Base-by-base conservation (phyloP, 768 basidiomycete genomes). In the Coprinopsis marcescibilis region DNA sequence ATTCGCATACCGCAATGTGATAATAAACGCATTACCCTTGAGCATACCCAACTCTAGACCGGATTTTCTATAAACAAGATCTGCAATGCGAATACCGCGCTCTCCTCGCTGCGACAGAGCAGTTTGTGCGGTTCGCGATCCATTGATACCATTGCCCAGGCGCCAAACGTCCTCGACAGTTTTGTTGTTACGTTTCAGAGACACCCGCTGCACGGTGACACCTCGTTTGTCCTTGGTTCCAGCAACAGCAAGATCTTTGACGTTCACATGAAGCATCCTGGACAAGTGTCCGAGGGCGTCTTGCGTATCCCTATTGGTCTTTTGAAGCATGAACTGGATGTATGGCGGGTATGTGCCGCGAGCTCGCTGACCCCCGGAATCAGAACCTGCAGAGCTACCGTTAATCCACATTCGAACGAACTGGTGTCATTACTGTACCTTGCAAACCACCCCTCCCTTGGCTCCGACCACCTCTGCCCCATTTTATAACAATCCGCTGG, bases 211-310 rank as follows among this genome's bases (percentile, higher is more conserved):
- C 1, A 89, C 83, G 1, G 96, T 98, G 13, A 98, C 91, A 0
- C 92, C 96, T 26, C 96, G 86, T 61, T 98, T 99, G 67, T 99
- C 96, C 61, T 99, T 99, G 6, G 96, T 99, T 0, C 96, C 96
- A 3, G 93, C 90, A 20, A 93, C 86, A 19, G 83, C 80, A 6
- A 99, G 71, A 58, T 95, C 90, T 64, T 87, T 92, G 41, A 81
- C 62, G 19, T 71, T 79, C 49, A 83, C 80, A 51, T 85, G 83
- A n/a, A 97, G 70, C 24, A 76, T 72, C 12, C 92, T 82, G 14
- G 89, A 73, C 25, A 99, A 67, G 56, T 94, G 74, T 1, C 79
- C 73, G 17, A 99, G 78, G 1, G 90, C 91, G 59, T 98, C 96
- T 59, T 96, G 93, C 2, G 92, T 96, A 59, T 99, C 96, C 35